Evolutionary conservation across 164 flowering plant species (phyloP), one percentile per base, ranked within the genome.

Genomic region (Chloranthus sessilifolius): DNA sequence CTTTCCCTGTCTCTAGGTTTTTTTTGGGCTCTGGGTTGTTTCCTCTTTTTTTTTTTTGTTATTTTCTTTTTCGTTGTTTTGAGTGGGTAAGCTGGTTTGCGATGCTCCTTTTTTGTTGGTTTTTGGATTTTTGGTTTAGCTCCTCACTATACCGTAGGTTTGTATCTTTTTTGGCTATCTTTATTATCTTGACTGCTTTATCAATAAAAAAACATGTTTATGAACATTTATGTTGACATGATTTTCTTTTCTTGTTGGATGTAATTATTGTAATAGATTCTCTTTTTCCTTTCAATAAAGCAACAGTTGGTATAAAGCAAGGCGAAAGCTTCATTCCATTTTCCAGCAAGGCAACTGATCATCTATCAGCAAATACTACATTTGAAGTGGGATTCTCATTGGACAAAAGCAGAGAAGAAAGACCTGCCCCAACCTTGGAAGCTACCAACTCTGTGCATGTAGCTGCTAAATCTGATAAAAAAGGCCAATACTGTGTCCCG

Each of bases 351-450:
- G 58, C 72, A 41, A 40, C 58, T 50, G 59, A 52, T 61, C 58
- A 41, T 37, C 31, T 38, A 10, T 24, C 30, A 37, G 60, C 58
- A 22, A 47, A 49, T 42, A 35, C 27, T 45, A 44, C 58, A 14
- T 34, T 67, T 59, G 63, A 65, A 52, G 27, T 36, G 47, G 66
- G 62, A 20, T 58, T 52, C 43, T 60, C 63, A 37, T 20, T 45
- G 31, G 79, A 70, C 55, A 70, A 67, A 51, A 50, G 19, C 21
- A 56, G 53, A 57, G 81, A 58, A 49, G 55, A 40, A 33, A 61
- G 58, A 49, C 38, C 36, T 21, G 59, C 65, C 43, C 48, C 41
- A 15, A 64, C 43, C 46, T 36, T 41, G 45, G 67, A 58, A 20
- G 45, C 43, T 10, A 48, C 37, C 46, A 55, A 25, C 44, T 67